Percentiles rank a stretch among this genome's conserved stretches.
These are phyloP conservation scores for Ceratobasidium theobromae DNA, from an alignment of 1,284 basidiomycete species.

Conservation along the genomic window DNA sequence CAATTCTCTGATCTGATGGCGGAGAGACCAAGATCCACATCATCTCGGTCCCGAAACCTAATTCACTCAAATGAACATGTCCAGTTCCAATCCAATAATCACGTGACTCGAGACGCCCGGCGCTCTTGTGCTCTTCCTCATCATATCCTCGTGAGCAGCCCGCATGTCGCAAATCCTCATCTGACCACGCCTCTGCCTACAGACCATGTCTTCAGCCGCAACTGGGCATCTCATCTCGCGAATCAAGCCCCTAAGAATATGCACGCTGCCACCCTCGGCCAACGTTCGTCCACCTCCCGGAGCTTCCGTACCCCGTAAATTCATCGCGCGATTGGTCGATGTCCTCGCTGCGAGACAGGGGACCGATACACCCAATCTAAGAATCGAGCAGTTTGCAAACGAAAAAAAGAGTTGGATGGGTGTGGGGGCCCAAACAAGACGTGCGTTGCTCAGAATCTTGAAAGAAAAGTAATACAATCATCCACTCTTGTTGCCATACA, in stretches of 20 bases:
- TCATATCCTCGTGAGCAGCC: too few species aligned
- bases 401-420: constrained; percentile 30
- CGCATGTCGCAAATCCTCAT: too few species aligned
- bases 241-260: constrained; percentile 17
- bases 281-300: background rate
- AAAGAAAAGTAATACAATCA: constrained; percentile 29
- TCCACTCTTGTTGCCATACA: constrained; percentile 37
- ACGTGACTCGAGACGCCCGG: too few species aligned
- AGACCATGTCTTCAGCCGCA: constrained; percentile 2
- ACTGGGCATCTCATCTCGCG: background rate
- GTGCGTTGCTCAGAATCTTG: constrained; percentile 25
- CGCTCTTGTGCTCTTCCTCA: too few species aligned
- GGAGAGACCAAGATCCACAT: too few species aligned
- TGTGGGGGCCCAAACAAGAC: constrained; percentile 22
- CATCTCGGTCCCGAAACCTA: too few species aligned
- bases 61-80: too few species aligned
- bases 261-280: background rate
- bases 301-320: background rate
- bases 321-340: background rate
- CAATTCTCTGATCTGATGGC: too few species aligned
- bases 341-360: background rate
- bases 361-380: constrained; percentile 30
- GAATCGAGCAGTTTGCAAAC: constrained; percentile 35
- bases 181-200: background rate
- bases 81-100: too few species aligned